These are phyloP conservation scores for Rhizopus sp. DNA, from an alignment of 371 early-diverging fungal species.

Conservation along the genomic window DNA sequence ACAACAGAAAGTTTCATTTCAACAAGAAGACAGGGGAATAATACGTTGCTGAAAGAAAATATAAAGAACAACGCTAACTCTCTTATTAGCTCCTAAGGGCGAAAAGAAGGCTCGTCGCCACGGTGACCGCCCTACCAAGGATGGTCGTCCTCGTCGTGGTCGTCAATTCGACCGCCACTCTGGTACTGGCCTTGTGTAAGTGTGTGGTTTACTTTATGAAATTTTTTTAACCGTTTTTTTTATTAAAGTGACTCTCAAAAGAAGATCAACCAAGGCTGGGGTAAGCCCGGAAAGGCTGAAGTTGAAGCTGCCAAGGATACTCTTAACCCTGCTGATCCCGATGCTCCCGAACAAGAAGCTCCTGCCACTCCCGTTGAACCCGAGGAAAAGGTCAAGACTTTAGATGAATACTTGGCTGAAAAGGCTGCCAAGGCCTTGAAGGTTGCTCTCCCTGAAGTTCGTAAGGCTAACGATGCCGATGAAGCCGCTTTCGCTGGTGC, in stretches of 20 bases:
- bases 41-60: too few species aligned
- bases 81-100: conserved; percentile 16
- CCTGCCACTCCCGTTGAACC: conserved; percentile 51
- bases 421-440: conserved; percentile 68
- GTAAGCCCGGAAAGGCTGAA: conserved; percentile 56
- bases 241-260: conserved; percentile 70
- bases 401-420: conserved; percentile 80
- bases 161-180: conserved; percentile 84
- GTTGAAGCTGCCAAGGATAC: conserved; percentile 47
- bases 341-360: conserved; percentile 45
- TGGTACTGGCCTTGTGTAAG: conserved; percentile 70
- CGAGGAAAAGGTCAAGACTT: conserved; percentile 75
- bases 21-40: neutral
- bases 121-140: conserved; percentile 51
- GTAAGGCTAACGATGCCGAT: conserved; percentile 82
- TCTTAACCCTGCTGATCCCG: conserved; percentile 38
- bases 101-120: conserved; percentile 11
- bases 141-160: conserved; percentile 51
- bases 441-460: conserved; percentile 60
- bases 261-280: conserved; percentile 86
- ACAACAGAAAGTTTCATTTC: neutral
- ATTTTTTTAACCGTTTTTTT: neutral
- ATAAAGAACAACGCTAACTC: neutral
- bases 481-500: conserved; percentile 79
- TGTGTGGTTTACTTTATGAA: conserved; percentile 2